phyloP scores from a whole-genome alignment of 176 grass and related monocot genomes.

The Triticum turgidum region DNA sequence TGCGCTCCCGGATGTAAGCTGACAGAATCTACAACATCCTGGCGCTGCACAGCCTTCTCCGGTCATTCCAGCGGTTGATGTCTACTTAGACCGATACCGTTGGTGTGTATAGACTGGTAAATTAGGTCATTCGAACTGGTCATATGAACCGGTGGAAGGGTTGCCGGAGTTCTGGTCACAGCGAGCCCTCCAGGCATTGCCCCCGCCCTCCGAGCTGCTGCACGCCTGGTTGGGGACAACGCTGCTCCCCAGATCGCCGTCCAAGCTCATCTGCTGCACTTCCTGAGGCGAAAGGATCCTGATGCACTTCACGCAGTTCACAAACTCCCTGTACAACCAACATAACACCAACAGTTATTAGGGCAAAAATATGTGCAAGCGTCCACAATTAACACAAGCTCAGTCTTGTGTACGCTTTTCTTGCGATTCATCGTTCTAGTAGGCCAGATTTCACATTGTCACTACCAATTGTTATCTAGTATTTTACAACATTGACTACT shows the following conservation, averaged over 20 bases:
- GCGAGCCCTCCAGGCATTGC: slow-evolving; percentile 60
- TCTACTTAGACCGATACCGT: not conserved
- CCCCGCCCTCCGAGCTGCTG: slow-evolving; percentile 63
- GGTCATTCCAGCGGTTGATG: not conserved
- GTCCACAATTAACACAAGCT: not conserved
- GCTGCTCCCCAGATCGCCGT: slow-evolving; percentile 63
- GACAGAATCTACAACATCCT: slow-evolving; percentile 39
- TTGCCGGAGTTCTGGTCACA: slow-evolving; percentile 80
- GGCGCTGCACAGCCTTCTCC: not conserved
- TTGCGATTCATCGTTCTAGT: not conserved
- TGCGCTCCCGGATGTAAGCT: slow-evolving; percentile 35
- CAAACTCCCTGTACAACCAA: slow-evolving; percentile 67
- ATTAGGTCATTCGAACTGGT: slow-evolving; percentile 68
- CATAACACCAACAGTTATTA: slow-evolving; percentile 18
- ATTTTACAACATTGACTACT: not conserved
- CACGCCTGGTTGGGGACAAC: slow-evolving; percentile 59
- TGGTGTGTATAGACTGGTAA: not conserved
- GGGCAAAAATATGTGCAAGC: not conserved
- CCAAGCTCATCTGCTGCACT: slow-evolving; percentile 80
- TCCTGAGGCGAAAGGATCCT: slow-evolving; percentile 76
- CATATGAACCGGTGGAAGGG: slow-evolving; percentile 72
- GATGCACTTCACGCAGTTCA: slow-evolving; percentile 65
- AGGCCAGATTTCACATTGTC: not conserved
- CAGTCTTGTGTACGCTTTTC: not conserved
- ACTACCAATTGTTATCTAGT: not conserved